These are phyloP conservation scores for Berkeleyomyces rouxiae DNA, from an alignment of 2,329 filamentous ascomycete species.

Conservation along the genomic window DNA sequence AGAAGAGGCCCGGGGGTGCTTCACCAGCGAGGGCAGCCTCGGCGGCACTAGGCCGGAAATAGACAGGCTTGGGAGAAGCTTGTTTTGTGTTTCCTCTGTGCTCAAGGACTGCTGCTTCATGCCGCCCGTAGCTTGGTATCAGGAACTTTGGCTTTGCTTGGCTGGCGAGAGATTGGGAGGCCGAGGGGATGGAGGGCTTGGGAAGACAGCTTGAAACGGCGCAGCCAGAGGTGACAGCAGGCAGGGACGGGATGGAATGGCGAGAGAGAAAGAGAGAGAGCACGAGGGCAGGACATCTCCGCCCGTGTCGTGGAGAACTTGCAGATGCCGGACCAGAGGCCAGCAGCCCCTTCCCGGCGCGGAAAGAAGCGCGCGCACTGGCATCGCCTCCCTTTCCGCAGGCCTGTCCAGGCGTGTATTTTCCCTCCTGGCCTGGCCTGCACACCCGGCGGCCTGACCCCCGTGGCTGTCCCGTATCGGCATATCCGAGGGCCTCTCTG, in stretches of 20 bases:
- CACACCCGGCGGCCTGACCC: too few species aligned
- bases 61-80: background rate
- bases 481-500: background rate
- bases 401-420: too few species aligned
- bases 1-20: too few species aligned
- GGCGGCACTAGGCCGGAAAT: background rate
- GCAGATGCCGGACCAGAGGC: background rate
- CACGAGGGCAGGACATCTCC: background rate
- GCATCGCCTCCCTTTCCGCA: too few species aligned
- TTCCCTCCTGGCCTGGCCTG: too few species aligned
- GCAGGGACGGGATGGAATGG: background rate
- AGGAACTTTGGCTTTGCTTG: background rate
- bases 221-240: background rate
- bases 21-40: too few species aligned
- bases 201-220: background rate
- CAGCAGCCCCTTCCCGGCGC: background rate
- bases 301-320: background rate
- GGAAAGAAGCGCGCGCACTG: too few species aligned
- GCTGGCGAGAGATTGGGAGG: too few species aligned
- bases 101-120: background rate
- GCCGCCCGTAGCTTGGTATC: background rate
- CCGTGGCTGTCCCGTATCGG: too few species aligned
- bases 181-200: background rate
- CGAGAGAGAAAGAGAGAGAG: background rate
- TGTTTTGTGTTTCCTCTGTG: constrained; percentile 1